Conservation (phyloP, 257 asterid species). For the Gentiana dahurica region DNA sequence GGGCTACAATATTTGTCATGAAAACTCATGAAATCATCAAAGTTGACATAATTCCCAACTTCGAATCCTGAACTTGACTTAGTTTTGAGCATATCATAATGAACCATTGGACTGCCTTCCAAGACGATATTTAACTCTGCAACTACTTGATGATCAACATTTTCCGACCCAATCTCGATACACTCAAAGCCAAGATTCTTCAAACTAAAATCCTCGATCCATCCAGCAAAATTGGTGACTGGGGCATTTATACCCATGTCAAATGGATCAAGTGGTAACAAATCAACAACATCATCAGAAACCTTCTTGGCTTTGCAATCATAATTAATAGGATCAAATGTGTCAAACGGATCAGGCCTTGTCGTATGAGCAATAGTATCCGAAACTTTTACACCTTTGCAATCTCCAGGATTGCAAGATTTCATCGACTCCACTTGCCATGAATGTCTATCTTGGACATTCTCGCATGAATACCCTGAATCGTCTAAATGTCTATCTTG, state of each 20-base stretch:
- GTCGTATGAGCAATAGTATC: constrained; percentile 45
- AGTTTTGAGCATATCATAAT: constrained; percentile 23
- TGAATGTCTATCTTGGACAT: neutral
- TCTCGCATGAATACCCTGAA: constrained; percentile 16
- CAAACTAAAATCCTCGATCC: constrained; percentile 42
- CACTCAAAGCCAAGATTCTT: constrained; percentile 24
- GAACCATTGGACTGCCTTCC: constrained; percentile 22
- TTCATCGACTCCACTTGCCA: constrained; percentile 6
- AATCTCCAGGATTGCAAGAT: constrained; percentile 4
- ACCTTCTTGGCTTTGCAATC: constrained; percentile 20
- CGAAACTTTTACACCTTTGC: constrained; percentile 22
- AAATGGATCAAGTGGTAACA: constrained; percentile 69
- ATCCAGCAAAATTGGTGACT: constrained; percentile 28
- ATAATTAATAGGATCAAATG: too few species aligned
- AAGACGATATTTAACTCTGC: constrained; percentile 28
- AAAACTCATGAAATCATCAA: constrained; percentile 31
- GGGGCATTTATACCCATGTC: constrained; percentile 33
- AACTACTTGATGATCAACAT: constrained; percentile 19
- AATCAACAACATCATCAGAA: constrained; percentile 29
- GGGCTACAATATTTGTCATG: constrained; percentile 34
- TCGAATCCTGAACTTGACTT: constrained; percentile 11
- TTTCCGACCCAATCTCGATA: constrained; percentile 24
- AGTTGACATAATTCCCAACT: constrained; percentile 14
- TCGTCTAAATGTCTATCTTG: constrained; percentile 17
- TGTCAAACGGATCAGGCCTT: constrained; percentile 59